phyloP scores from a whole-genome alignment of 2,329 filamentous ascomycete species.

The Cytospora schulzeri region DNA sequence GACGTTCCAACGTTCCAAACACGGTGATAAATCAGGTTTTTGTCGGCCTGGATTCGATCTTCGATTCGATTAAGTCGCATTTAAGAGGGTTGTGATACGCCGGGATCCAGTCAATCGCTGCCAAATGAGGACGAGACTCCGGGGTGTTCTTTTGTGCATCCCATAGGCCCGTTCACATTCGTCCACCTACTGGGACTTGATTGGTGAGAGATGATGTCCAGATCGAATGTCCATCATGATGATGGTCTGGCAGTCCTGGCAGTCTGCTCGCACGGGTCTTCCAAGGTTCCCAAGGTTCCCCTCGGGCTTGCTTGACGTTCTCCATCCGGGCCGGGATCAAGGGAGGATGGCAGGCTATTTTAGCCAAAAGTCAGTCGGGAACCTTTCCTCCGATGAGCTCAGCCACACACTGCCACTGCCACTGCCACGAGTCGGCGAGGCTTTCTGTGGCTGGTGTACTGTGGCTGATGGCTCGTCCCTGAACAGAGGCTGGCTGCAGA shows the following conservation, averaged over 20 bases:
- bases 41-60: not conserved
- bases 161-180: not conserved
- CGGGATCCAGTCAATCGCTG: not conserved
- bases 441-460: not conserved
- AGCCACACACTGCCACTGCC: not conserved
- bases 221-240: not conserved
- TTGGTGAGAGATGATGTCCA: not conserved
- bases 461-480: not conserved
- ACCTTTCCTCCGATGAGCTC: not conserved
- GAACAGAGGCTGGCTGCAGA: no score
- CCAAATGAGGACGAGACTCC: slow-evolving; percentile 6
- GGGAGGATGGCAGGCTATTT: no score
- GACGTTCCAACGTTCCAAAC: not conserved
- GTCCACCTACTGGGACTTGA: not conserved
- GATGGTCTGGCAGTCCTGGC: not conserved
- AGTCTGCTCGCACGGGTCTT: no score
- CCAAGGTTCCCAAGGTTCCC: no score
- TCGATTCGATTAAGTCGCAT: not conserved
- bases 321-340: no score
- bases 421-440: no score
- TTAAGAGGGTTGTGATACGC: slow-evolving; percentile 1
- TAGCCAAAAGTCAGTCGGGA: no score
- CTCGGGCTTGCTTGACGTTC: no score
- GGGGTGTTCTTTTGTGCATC: not conserved
- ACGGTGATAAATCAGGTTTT: slow-evolving; percentile 23